Percentiles rank a stretch among this genome's conserved stretches.
phyloP scores from a whole-genome alignment of 768 basidiomycete genomes.

The Tylopilus felleus region DNA sequence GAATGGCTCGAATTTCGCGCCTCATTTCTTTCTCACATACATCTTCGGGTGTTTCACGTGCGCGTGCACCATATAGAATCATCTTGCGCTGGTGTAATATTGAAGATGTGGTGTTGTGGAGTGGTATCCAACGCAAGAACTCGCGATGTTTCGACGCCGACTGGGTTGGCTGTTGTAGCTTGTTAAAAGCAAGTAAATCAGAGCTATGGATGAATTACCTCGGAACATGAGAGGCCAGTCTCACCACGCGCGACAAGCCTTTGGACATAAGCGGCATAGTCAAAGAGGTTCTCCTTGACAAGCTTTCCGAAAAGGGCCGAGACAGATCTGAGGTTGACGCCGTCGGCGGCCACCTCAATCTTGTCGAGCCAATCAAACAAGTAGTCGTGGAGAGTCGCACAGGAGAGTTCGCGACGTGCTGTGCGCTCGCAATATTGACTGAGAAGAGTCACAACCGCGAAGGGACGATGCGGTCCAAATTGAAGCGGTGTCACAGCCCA shows the following conservation, averaged over 20 bases:
- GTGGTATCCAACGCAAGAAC: conserved; percentile 69
- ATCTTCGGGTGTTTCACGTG: conserved; percentile 70
- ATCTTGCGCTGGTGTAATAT: conserved; percentile 66
- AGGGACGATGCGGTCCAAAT: conserved; percentile 78
- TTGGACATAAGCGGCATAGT: conserved; percentile 72
- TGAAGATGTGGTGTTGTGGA: conserved; percentile 56
- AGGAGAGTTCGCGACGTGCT: conserved; percentile 58
- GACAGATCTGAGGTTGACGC: conserved; percentile 53
- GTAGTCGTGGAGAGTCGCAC: conserved; percentile 66
- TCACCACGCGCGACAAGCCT: conserved; percentile 81
- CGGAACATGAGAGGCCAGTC: conserved; percentile 48
- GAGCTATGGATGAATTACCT: conserved; percentile 37
- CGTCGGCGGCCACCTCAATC: conserved; percentile 57
- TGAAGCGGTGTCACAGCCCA: conserved; percentile 82
- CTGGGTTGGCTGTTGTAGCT: conserved; percentile 3
- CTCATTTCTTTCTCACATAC: conserved; percentile 66
- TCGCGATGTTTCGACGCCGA: conserved; percentile 59
- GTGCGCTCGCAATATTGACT: conserved; percentile 59
- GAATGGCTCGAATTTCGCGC: conserved; percentile 57
- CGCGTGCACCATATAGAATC: conserved; percentile 64
- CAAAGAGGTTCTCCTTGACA: conserved; percentile 66
- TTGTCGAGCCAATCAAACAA: conserved; percentile 81
- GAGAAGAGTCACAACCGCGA: conserved; percentile 69
- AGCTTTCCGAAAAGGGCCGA: conserved; percentile 71
- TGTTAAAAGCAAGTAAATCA: background rate